Percentiles rank a stretch among this genome's conserved stretches.
Evolutionary conservation across 2,329 filamentous ascomycete species (phyloP).

Genomic region (Nannizzia gypsea): DNA sequence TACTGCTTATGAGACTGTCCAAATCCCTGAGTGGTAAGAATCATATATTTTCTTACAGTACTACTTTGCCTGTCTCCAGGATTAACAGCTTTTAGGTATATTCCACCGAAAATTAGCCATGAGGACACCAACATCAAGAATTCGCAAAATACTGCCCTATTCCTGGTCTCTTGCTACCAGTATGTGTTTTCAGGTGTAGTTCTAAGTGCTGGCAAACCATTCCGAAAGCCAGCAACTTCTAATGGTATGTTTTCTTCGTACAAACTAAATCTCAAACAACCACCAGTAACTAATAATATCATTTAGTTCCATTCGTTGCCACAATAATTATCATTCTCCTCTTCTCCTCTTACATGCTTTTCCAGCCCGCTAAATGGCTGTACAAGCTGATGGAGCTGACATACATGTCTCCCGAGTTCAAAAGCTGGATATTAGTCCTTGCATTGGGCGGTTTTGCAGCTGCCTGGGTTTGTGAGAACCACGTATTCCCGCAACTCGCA

Average conservation of each 20-base stretch:
- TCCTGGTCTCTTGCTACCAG: slow-evolving; percentile 83
- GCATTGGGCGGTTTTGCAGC: slow-evolving; percentile 56
- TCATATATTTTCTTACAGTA: too few relatives aligned
- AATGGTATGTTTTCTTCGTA: slow-evolving; percentile 52
- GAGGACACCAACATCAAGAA: slow-evolving; percentile 79
- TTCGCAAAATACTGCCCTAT: slow-evolving; percentile 85
- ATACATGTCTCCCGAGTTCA: slow-evolving; percentile 59
- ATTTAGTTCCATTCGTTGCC: slow-evolving; percentile 64
- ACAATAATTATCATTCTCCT: slow-evolving; percentile 59
- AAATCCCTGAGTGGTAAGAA: slow-evolving; percentile 62
- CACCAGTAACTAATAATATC: slow-evolving; percentile 17
- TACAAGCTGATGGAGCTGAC: slow-evolving; percentile 75
- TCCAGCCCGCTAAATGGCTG: slow-evolving; percentile 59
- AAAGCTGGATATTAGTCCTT: slow-evolving; percentile 57
- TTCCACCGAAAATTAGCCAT: slow-evolving; percentile 62
- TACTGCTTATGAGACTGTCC: slow-evolving; percentile 60
- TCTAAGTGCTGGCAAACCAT: slow-evolving; percentile 81
- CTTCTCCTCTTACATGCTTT: slow-evolving; percentile 67
- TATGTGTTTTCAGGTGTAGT: slow-evolving; percentile 87
- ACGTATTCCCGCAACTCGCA: slow-evolving; percentile 57
- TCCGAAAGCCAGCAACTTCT: slow-evolving; percentile 63
- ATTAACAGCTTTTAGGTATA: slow-evolving; percentile 44
- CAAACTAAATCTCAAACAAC: not conserved
- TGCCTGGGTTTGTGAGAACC: slow-evolving; percentile 61
- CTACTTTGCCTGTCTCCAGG: not conserved